phyloP scores from a whole-genome alignment of 2,329 filamentous ascomycete genomes.

The Aspergillus pseudonomiae region DNA sequence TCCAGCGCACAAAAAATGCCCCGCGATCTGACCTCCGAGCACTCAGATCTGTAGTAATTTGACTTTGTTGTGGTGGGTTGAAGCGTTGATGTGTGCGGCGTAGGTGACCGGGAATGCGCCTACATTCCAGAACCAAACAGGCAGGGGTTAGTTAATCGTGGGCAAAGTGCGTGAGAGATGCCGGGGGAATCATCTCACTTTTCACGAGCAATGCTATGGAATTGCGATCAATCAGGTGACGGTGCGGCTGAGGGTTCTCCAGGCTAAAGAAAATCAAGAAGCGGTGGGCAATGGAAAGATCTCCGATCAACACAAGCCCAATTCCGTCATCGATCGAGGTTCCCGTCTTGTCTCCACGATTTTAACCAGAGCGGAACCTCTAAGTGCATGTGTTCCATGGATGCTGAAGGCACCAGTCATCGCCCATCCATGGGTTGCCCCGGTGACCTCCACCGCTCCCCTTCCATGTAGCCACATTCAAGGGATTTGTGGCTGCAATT shows the following conservation, averaged over 20 bases:
- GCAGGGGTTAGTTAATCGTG: conserved; percentile 9
- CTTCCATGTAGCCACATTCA: not conserved
- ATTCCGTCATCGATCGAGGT: conserved; percentile 10
- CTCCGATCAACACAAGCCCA: not conserved
- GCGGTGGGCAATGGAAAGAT: not conserved
- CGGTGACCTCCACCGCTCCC: conserved; percentile 14
- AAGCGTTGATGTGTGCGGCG: conserved; percentile 22
- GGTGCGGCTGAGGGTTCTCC: not conserved
- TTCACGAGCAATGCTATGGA: not conserved
- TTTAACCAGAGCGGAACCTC: conserved; percentile 7
- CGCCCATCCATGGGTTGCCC: conserved; percentile 17
- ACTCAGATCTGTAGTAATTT: not conserved
- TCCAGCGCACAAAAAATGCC: not conserved
- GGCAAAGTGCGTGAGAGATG: not conserved
- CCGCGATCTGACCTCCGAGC: not conserved
- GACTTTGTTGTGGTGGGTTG: not conserved
- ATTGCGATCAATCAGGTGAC: conserved; percentile 2
- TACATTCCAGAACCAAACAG: conserved; percentile 28
- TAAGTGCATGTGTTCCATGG: conserved; percentile 12
- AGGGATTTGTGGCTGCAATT: not conserved
- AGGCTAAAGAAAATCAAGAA: not conserved
- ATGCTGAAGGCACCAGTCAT: conserved; percentile 5
- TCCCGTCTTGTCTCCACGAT: conserved; percentile 9
- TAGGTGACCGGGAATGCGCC: conserved; percentile 18
- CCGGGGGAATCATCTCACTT: not conserved